Percentiles rank a stretch among this genome's conserved stretches.
phyloP scores from a whole-genome alignment of 176 grass and related monocot species.

The Paspalum notatum region DNA sequence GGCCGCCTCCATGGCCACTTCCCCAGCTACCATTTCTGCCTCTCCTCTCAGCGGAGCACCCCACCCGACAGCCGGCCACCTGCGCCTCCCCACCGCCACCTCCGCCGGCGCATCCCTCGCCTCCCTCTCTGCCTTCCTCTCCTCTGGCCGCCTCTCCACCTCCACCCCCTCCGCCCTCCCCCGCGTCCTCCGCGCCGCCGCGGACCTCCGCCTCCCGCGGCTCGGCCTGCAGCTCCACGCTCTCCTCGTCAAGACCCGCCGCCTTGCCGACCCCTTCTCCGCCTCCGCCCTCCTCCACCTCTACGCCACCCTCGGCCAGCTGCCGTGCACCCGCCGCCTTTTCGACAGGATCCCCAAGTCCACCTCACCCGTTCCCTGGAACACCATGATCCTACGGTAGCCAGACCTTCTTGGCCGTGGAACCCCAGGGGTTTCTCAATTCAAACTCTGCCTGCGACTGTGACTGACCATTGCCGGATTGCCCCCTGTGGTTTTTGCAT shows the following conservation, averaged over 20 bases:
- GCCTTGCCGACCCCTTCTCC: constrained; percentile 41
- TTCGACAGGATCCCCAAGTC: constrained; percentile 53
- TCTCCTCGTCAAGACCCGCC: constrained; percentile 38
- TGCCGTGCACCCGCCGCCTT: constrained; percentile 35
- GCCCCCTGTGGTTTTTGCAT: neutral
- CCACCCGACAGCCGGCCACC: neutral
- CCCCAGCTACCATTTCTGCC: neutral
- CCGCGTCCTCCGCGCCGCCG: constrained; percentile 43
- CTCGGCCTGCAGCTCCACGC: constrained; percentile 57
- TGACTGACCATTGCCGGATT: neutral
- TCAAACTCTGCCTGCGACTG: neutral
- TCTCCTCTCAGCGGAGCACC: neutral
- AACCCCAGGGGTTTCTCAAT: neutral
- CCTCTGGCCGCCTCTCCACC: constrained; percentile 5
- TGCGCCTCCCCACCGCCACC: constrained; percentile 15
- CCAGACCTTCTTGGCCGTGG: neutral
- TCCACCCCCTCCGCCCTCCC: constrained; percentile 48
- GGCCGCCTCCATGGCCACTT: constrained; percentile 1
- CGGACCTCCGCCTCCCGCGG: constrained; percentile 31
- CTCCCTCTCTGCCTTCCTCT: constrained; percentile 30
- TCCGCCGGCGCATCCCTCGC: constrained; percentile 10
- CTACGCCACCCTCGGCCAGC: constrained; percentile 36
- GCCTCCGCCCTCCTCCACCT: constrained; percentile 46
- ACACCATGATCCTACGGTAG: constrained; percentile 51
- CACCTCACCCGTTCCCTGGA: constrained; percentile 41